A percentile compares a stretch with the other conserved stretches of the same genome.
Evolutionary conservation across 495 filamentous ascomycete genomes (phyloP).

Genomic region (Cercophora newfieldiana): DNA sequence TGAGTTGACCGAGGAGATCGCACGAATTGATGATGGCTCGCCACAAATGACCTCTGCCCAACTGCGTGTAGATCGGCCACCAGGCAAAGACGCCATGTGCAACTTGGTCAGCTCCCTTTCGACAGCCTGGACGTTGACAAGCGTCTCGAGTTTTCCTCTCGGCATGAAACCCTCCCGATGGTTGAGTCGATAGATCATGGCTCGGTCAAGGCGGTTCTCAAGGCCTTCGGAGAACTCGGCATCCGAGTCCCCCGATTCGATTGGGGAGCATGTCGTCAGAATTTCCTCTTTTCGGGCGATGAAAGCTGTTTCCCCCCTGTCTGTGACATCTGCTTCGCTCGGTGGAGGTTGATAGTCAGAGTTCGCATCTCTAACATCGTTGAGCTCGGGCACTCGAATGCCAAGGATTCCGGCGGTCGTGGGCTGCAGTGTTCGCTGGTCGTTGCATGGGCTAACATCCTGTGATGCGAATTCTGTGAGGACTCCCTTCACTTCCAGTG

Average conservation of each 20-base stretch:
- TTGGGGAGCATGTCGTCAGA: neutral
- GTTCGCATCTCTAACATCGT: neutral
- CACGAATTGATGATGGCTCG: neutral
- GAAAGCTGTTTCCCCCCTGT: neutral
- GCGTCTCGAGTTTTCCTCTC: neutral
- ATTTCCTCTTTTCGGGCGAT: neutral
- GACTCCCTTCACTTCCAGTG: no score
- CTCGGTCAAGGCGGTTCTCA: neutral
- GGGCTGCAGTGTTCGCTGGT: neutral
- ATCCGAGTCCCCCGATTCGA: neutral
- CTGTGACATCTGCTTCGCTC: neutral
- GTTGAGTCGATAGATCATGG: neutral
- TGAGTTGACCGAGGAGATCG: neutral
- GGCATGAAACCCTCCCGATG: conserved; percentile 1
- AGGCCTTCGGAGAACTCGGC: neutral
- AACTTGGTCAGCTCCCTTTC: neutral
- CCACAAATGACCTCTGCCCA: neutral
- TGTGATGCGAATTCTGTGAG: neutral
- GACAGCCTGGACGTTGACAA: neutral
- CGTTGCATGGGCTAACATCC: neutral
- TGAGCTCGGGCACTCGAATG: neutral
- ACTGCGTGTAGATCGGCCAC: neutral
- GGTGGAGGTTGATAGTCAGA: neutral
- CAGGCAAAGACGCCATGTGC: neutral
- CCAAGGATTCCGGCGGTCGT: neutral